Evolutionary conservation across 345 rosid species (phyloP), one percentile per base, ranked within the genome.

Genomic region (Linum usitatissimum): DNA sequence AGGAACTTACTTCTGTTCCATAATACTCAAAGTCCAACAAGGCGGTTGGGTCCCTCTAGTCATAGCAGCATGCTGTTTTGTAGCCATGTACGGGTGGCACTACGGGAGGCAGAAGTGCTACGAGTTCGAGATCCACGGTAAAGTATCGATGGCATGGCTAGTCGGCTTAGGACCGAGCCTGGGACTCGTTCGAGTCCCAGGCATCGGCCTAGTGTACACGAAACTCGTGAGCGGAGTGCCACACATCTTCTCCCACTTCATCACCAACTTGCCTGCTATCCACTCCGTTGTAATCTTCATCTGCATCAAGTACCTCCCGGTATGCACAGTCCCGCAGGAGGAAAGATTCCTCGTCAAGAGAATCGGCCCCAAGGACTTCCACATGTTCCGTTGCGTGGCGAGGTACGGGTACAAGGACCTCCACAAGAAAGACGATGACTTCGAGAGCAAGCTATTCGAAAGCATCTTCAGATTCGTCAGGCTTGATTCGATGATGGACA

Each of bases 1-100:
- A 69, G 63, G 86, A 55, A 66, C 86, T 0, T 88, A 85, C 78
- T 75, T 88, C 65, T 77, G 84, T 12, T 87, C 95, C 0, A 83
- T 88, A 42, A 76, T 85, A 48, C 78, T 85, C 65, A 88, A 88
- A 77, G 64, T 88, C 17, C 67, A 88, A 62, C 79, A 79, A 76
- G 95, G 95, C 56, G 95, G 95, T 51, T 88, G 95, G 95, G 89
- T 88, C 57, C 91, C 95, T 3, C 87, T 88, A 9, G 84, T 77
- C 65, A 79, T 83, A 59, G 87, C 87, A 9, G 83, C 84, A 13
- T 74, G 78, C 55, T 85, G 82, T 76, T 80, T 88, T 42, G 15
- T 88, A 4, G 71, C 85, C 70, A 88, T 88, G 95, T 79, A 64
- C 14, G 72, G 76, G 9, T 88, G 91, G 95, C 87, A 88, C 72